phyloP scores from a whole-genome alignment of 2,329 filamentous ascomycete species.

The Claviceps cyperi region DNA sequence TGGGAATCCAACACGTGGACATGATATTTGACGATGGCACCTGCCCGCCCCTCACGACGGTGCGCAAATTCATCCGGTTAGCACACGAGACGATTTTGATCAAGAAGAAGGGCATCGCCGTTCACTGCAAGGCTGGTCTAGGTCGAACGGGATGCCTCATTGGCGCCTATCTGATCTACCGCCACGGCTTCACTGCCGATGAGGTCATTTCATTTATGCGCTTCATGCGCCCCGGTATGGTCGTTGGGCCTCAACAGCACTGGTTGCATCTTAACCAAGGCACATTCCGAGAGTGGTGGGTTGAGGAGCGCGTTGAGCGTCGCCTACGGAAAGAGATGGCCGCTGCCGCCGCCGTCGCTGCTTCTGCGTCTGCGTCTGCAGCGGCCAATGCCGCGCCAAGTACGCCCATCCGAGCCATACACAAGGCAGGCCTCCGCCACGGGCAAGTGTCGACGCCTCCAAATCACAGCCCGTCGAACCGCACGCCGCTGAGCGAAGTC shows the following conservation, averaged over 20 bases:
- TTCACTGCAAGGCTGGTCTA: constrained; percentile 96
- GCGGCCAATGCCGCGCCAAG: constrained; percentile 32
- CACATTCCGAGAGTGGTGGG: constrained; percentile 97
- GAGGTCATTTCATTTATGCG: constrained; percentile 97
- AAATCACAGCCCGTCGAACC: constrained; percentile 58
- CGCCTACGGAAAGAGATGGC: constrained; percentile 47
- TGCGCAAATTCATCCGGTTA: constrained; percentile 86
- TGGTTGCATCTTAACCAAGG: constrained; percentile 97
- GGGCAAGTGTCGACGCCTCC: constrained; percentile 71
- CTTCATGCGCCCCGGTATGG: constrained; percentile 98
- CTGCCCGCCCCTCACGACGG: constrained; percentile 76
- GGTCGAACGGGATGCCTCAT: constrained; percentile 93
- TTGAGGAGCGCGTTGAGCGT: constrained; percentile 70
- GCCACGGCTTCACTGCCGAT: constrained; percentile 92
- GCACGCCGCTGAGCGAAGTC: constrained; percentile 86
- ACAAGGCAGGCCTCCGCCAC: constrained; percentile 44
- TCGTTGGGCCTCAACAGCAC: constrained; percentile 95
- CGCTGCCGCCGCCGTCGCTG: constrained; percentile 10
- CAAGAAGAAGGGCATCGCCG: constrained; percentile 83
- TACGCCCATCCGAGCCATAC: constrained; percentile 48
- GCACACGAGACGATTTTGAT: constrained; percentile 89
- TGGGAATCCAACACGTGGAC: constrained; percentile 90
- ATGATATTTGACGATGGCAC: constrained; percentile 99
- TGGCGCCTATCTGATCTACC: constrained; percentile 93
- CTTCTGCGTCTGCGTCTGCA: neutral